These are phyloP conservation scores for Phoma herbarum DNA, from an alignment of 2,329 filamentous ascomycete genomes.

Conservation along the genomic window DNA sequence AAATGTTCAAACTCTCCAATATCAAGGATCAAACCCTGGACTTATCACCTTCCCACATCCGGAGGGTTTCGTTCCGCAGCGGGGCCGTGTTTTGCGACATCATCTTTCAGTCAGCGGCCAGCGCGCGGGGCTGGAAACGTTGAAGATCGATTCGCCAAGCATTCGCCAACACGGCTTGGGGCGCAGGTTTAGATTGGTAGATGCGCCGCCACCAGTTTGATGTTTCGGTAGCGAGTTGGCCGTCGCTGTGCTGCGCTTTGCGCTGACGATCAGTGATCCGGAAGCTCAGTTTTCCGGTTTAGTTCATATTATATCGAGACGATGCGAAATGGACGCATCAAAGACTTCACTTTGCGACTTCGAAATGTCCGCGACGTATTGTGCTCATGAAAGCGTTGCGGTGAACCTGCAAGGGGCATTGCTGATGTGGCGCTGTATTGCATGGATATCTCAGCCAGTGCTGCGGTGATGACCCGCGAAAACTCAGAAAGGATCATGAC, in stretches of 20 bases:
- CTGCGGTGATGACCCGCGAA: not conserved
- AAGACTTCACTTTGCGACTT: not conserved
- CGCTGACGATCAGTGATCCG: constrained; percentile 8
- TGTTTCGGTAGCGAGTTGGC: constrained; percentile 3
- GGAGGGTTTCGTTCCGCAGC: constrained; percentile 12
- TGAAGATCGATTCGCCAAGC: constrained; percentile 16
- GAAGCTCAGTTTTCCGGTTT: constrained; percentile 9
- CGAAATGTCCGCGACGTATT: not conserved
- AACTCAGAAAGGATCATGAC: not conserved
- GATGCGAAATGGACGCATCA: constrained; percentile 1
- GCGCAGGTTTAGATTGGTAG: constrained; percentile 1
- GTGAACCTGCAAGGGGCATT: not conserved
- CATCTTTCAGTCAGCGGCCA: constrained; percentile 6
- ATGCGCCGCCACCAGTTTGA: constrained; percentile 2
- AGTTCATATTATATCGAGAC: not conserved
- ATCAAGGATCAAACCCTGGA: not conserved
- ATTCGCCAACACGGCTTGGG: constrained; percentile 7
- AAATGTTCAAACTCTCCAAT: not conserved
- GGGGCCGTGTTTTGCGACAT: constrained; percentile 9
- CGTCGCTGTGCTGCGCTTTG: not conserved
- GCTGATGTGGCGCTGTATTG: constrained; percentile 1
- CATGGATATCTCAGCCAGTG: not conserved
- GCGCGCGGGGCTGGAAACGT: constrained; percentile 10
- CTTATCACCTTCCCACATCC: constrained; percentile 2
- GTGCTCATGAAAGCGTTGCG: not conserved